These are phyloP conservation scores for Fraxinus sp. DNA, from an alignment of 305 asterid species.

Conservation along the genomic window DNA sequence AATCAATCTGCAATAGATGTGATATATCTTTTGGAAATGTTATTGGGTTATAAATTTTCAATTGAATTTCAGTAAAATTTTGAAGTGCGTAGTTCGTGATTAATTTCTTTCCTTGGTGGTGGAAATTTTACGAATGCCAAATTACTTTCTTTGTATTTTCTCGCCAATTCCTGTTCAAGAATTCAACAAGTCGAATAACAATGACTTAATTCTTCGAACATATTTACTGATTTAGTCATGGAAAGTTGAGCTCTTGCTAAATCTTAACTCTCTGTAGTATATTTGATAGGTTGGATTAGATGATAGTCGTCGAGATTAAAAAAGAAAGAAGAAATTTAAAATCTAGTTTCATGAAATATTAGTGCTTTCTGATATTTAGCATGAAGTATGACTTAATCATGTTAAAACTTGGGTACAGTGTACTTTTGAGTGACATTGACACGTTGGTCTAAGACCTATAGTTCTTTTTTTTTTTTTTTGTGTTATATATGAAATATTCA, in stretches of 20 bases:
- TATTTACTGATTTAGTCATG: not conserved
- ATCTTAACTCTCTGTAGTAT: not conserved
- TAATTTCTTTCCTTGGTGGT: not conserved
- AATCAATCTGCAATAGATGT: not conserved
- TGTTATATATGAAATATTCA: no score
- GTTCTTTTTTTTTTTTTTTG: not conserved
- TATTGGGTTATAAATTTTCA: not conserved
- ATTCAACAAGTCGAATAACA: not conserved
- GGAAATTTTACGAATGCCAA: not conserved
- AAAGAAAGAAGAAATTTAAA: not conserved
- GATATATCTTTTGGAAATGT: not conserved
- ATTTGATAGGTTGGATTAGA: not conserved
- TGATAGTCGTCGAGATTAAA: not conserved
- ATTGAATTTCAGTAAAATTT: not conserved
- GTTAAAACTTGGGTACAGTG: conserved; percentile 66
- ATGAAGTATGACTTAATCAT: conserved; percentile 13
- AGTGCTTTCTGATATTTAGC: not conserved
- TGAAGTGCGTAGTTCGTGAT: not conserved
- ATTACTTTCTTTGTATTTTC: no score
- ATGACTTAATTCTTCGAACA: not conserved
- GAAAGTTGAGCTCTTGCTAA: not conserved
- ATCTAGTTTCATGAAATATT: not conserved
- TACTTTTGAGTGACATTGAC: conserved; percentile 48
- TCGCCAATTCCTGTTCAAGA: not conserved
- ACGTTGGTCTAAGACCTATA: conserved; percentile 31